These are phyloP conservation scores for Lachancea quebecensis DNA, from an alignment of 805 yeast genomes.

Conservation along the genomic window DNA sequence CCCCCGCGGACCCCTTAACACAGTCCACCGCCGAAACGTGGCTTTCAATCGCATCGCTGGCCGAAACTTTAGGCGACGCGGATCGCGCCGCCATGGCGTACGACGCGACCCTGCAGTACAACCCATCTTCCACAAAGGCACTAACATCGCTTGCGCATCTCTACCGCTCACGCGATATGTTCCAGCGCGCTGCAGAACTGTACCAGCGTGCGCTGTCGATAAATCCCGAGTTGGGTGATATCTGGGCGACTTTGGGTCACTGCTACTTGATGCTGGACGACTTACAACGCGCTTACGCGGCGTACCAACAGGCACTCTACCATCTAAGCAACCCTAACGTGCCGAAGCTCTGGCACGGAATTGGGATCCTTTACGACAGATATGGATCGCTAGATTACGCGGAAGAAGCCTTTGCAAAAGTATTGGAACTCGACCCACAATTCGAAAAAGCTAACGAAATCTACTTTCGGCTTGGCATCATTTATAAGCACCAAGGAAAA, in stretches of 20 bases:
- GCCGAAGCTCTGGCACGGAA: slow-evolving; percentile 97
- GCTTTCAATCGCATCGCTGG: slow-evolving; percentile 83
- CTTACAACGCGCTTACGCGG: slow-evolving; percentile 88
- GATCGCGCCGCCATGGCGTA: slow-evolving; percentile 86
- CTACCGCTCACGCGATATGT: slow-evolving; percentile 82
- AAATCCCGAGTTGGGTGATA: slow-evolving; percentile 85
- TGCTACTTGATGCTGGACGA: slow-evolving; percentile 97
- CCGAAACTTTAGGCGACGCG: slow-evolving; percentile 81
- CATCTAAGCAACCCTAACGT: slow-evolving; percentile 89
- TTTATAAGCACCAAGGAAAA: slow-evolving; percentile 91
- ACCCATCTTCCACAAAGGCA: slow-evolving; percentile 81
- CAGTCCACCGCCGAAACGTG: slow-evolving; percentile 73
- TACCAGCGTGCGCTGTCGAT: slow-evolving; percentile 80
- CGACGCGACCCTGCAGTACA: slow-evolving; percentile 78
- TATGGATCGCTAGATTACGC: slow-evolving; percentile 96
- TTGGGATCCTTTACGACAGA: slow-evolving; percentile 91
- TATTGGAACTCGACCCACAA: slow-evolving; percentile 89
- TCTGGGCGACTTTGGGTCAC: slow-evolving; percentile 96
- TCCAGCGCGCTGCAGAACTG: slow-evolving; percentile 89
- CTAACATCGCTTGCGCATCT: slow-evolving; percentile 81
- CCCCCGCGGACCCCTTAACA: slow-evolving; percentile 31
- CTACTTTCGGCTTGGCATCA: slow-evolving; percentile 91
- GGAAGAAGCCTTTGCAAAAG: slow-evolving; percentile 96
- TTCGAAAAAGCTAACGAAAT: slow-evolving; percentile 96
- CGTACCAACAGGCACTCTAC: slow-evolving; percentile 92